phyloP scores from a whole-genome alignment of 2,329 filamentous ascomycete genomes.

The Alternaria gaisen region DNA sequence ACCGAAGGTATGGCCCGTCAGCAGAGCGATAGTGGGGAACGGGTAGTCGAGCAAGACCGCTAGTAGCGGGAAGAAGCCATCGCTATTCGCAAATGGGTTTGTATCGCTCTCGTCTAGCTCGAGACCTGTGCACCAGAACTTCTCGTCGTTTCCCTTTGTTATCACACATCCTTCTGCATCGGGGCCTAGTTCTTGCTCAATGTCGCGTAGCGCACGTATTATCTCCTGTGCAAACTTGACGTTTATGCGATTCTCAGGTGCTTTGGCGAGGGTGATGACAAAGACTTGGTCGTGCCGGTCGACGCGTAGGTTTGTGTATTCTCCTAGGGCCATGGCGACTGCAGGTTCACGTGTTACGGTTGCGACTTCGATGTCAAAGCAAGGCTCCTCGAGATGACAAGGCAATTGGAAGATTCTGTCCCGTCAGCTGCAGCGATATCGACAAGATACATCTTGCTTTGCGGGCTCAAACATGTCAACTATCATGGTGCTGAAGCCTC shows the following conservation, averaged over 20 bases:
- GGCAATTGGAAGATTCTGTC: background rate
- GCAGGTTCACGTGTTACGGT: background rate
- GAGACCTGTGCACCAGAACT: conserved; percentile 62
- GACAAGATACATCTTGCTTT: background rate
- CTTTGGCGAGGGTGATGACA: conserved; percentile 64
- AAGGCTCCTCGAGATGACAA: background rate
- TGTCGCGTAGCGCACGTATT: conserved; percentile 59
- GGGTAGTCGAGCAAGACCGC: conserved; percentile 60
- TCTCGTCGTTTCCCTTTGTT: conserved; percentile 61
- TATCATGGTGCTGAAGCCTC: conserved; percentile 22
- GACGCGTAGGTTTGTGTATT: conserved; percentile 56
- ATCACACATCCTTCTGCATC: conserved; percentile 63
- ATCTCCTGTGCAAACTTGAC: conserved; percentile 62
- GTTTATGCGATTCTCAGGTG: conserved; percentile 64
- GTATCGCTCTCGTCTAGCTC: conserved; percentile 59
- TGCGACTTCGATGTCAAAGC: background rate
- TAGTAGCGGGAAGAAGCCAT: conserved; percentile 64
- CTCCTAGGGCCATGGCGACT: conserved; percentile 32
- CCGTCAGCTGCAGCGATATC: background rate
- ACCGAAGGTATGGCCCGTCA: conserved; percentile 61
- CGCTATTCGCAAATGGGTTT: conserved; percentile 65
- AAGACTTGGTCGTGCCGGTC: conserved; percentile 60
- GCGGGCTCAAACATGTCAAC: background rate
- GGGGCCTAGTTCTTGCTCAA: conserved; percentile 58
- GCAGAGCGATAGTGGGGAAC: conserved; percentile 58